phyloP scores from a whole-genome alignment of 441 rosid genomes.

The Macaranga tanarius region DNA sequence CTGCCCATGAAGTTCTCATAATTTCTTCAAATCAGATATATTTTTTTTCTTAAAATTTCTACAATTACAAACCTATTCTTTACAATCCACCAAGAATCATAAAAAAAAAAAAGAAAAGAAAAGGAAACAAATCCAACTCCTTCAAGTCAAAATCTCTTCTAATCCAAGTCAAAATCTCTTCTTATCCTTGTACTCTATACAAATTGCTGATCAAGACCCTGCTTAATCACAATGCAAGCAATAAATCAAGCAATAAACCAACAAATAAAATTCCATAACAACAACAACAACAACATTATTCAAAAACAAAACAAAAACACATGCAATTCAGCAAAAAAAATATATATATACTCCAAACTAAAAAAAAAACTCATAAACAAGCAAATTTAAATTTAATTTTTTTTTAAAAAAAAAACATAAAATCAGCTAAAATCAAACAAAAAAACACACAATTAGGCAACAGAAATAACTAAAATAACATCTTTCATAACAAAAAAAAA shows the following conservation, averaged over 20 bases:
- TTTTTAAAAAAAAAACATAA: background rate
- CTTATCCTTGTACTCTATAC: background rate
- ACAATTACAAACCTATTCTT: background rate
- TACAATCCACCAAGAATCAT: background rate
- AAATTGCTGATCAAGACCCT: slow-evolving; percentile 27
- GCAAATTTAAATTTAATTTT: background rate
- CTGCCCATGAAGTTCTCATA: slow-evolving; percentile 86
- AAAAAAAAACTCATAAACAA: background rate
- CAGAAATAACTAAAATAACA: background rate
- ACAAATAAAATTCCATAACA: background rate
- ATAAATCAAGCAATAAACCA: background rate
- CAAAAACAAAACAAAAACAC: background rate
- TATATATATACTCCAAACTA: too few relatives aligned
- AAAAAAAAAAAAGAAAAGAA: too few relatives aligned
- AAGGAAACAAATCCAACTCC: background rate
- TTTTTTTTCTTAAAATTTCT: background rate
- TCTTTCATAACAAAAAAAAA: too few relatives aligned
- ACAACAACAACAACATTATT: too few relatives aligned
- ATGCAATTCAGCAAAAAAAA: background rate
- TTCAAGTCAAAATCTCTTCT: slow-evolving; percentile 23
- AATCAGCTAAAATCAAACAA: background rate
- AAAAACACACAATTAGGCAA: background rate
- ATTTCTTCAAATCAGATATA: slow-evolving; percentile 19
- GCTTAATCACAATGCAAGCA: slow-evolving; percentile 24
- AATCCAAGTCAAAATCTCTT: slow-evolving; percentile 22